phyloP scores from a whole-genome alignment of 1,284 basidiomycete species.

The Heterobasidion annosum region DNA sequence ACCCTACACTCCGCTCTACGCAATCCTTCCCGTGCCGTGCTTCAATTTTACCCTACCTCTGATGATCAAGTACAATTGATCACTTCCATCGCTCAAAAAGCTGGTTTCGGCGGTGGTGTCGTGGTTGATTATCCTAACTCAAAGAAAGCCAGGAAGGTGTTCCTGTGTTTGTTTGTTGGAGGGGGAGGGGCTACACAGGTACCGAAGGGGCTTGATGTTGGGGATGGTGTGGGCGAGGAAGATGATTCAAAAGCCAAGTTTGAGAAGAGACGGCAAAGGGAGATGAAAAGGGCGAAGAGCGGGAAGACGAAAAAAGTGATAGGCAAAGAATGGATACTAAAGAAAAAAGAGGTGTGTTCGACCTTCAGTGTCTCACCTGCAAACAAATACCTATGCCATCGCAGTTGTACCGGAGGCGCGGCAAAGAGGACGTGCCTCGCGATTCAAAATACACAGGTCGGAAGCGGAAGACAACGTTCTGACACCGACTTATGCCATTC shows the following conservation, averaged over 20 bases:
- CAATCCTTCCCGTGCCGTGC: slow-evolving; percentile 88
- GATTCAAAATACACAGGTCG: slow-evolving; percentile 81
- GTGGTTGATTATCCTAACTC: slow-evolving; percentile 98
- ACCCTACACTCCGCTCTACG: slow-evolving; percentile 89
- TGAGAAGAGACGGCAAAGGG: slow-evolving; percentile 62
- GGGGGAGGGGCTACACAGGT: slow-evolving; percentile 52
- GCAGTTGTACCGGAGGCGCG: slow-evolving; percentile 72
- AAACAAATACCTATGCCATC: not conserved
- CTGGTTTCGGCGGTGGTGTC: slow-evolving; percentile 95
- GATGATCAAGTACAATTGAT: slow-evolving; percentile 96
- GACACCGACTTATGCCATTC: slow-evolving; percentile 10
- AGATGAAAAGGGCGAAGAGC: slow-evolving; percentile 39
- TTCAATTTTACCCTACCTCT: slow-evolving; percentile 93
- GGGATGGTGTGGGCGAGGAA: slow-evolving; percentile 31
- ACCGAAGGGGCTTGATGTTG: slow-evolving; percentile 67
- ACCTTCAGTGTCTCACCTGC: not conserved
- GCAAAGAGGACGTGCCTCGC: slow-evolving; percentile 69
- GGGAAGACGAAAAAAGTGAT: slow-evolving; percentile 62
- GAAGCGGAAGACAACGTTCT: slow-evolving; percentile 64
- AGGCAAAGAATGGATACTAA: slow-evolving; percentile 74
- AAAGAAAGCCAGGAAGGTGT: slow-evolving; percentile 89
- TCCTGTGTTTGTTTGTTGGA: slow-evolving; percentile 83
- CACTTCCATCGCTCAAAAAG: slow-evolving; percentile 86
- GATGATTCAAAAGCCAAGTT: slow-evolving; percentile 49
- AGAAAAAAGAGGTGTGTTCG: slow-evolving; percentile 69